phyloP scores from a whole-genome alignment of 352 stramenopile genomes.

The Chrysophaeum taylorii region DNA sequence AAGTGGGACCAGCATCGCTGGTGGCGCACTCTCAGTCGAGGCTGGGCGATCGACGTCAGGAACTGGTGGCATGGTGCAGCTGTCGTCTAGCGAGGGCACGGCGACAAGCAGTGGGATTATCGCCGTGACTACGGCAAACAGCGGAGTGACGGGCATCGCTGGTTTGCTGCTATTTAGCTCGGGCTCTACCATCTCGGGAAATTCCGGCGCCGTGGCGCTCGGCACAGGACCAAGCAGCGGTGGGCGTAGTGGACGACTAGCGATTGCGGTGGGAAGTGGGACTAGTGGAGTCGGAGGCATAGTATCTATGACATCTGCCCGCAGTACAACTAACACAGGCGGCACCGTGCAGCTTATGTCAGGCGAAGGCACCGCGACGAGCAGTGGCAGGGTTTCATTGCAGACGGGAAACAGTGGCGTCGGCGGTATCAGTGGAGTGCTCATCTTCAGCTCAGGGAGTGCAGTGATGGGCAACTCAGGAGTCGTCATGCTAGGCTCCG shows the following conservation, averaged over 20 bases:
- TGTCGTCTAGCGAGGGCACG: background rate
- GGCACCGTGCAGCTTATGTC: background rate
- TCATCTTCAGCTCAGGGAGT: background rate
- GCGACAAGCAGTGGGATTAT: background rate
- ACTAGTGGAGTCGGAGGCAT: conserved; percentile 30
- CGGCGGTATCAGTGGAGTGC: background rate
- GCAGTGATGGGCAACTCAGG: too few relatives aligned
- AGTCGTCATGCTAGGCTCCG: too few relatives aligned
- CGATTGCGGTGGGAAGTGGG: conserved; percentile 51
- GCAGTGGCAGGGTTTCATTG: background rate
- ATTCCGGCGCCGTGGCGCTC: conserved; percentile 54
- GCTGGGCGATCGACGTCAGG: conserved; percentile 12
- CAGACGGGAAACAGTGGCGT: background rate
- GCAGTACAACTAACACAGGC: background rate
- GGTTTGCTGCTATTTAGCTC: conserved; percentile 33
- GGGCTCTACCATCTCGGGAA: conserved; percentile 37
- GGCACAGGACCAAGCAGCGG: conserved; percentile 45
- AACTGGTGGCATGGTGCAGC: conserved; percentile 11
- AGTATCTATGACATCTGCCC: conserved; percentile 24
- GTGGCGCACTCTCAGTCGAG: conserved; percentile 15
- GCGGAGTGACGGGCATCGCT: conserved; percentile 28
- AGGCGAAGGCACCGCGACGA: conserved; percentile 27
- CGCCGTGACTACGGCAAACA: background rate
- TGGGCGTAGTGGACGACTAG: conserved; percentile 54
- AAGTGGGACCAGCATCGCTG: conserved; percentile 10